Evolutionary conservation across 495 filamentous ascomycete species (phyloP).

Genomic region (Entonaema liquescens): DNA sequence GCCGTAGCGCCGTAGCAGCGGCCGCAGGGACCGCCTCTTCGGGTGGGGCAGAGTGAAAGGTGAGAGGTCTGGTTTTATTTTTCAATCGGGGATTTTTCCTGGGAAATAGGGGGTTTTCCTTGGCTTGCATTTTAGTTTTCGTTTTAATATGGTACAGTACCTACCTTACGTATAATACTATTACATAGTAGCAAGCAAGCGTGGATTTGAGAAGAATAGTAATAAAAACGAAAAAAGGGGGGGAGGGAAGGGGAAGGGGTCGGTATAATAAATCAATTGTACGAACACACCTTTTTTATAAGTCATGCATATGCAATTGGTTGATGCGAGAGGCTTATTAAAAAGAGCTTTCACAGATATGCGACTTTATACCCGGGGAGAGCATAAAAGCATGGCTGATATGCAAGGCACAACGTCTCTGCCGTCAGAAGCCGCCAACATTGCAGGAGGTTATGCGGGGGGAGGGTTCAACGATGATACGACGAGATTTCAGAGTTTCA

Average conservation of each 20-base stretch:
- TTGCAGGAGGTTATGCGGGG: slow-evolving; percentile 38
- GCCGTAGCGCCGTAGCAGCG: slow-evolving; percentile 34
- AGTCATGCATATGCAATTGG: neutral
- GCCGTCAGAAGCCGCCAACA: slow-evolving; percentile 19
- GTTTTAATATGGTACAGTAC: neutral
- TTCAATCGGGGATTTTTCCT: slow-evolving; percentile 35
- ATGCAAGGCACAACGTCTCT: slow-evolving; percentile 26
- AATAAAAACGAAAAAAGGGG: slow-evolving; percentile 2
- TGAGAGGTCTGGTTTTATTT: slow-evolving; percentile 15
- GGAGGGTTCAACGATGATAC: slow-evolving; percentile 38
- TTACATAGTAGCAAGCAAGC: neutral
- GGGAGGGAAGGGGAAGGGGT: neutral
- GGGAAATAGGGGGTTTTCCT: slow-evolving; percentile 40
- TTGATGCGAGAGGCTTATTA: neutral
- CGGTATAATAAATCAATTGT: neutral
- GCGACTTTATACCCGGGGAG: neutral
- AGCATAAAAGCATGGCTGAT: slow-evolving; percentile 17
- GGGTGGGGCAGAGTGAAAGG: slow-evolving; percentile 21
- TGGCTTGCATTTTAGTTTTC: slow-evolving; percentile 23
- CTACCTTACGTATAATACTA: no score
- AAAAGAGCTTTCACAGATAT: slow-evolving; percentile 2
- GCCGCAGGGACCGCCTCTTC: slow-evolving; percentile 31
- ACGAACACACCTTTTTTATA: neutral
- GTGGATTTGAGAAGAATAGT: slow-evolving; percentile 1
- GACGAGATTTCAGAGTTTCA: slow-evolving; percentile 36